Evolutionary conservation across 768 basidiomycete species (phyloP).

Genomic region (Macrolepiota fuliginosa): DNA sequence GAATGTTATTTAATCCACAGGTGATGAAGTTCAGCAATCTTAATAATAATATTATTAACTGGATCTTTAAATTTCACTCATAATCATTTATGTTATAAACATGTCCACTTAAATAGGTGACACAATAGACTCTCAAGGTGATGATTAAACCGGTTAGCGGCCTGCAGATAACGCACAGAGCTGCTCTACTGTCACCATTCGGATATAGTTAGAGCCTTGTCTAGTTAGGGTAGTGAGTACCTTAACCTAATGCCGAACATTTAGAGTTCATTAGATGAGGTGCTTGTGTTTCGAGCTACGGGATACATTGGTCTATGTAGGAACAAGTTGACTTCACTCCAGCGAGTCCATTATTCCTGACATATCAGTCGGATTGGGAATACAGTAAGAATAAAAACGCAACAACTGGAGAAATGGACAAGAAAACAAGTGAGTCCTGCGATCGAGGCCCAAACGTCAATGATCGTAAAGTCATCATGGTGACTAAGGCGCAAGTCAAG

Average conservation of each 20-base stretch:
- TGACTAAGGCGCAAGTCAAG: slow-evolving; percentile 6
- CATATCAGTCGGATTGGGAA: background rate
- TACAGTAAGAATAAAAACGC: slow-evolving; percentile 11
- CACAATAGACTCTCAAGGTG: too few relatives aligned
- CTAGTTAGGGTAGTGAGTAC: too few relatives aligned
- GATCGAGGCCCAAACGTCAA: background rate
- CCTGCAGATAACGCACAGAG: too few relatives aligned
- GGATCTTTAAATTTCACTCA: too few relatives aligned
- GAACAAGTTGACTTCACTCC: background rate
- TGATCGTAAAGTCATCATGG: slow-evolving; percentile 2
- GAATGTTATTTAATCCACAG: too few relatives aligned
- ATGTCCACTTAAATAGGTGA: too few relatives aligned
- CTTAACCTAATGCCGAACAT: background rate
- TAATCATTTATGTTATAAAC: too few relatives aligned
- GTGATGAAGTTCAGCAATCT: too few relatives aligned
- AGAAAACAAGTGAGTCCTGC: slow-evolving; percentile 6
- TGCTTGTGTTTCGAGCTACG: background rate
- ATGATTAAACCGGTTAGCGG: too few relatives aligned
- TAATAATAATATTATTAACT: too few relatives aligned
- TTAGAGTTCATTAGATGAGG: background rate
- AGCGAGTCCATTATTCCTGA: slow-evolving; percentile 2
- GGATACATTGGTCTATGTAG: background rate
- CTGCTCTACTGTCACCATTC: too few relatives aligned
- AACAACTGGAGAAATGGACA: background rate
- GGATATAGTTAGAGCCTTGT: too few relatives aligned